A percentile compares a stretch with the other conserved stretches of the same genome.
phyloP scores from a whole-genome alignment of 1,139 yeast genomes.

The Pneumocystis canis region DNA sequence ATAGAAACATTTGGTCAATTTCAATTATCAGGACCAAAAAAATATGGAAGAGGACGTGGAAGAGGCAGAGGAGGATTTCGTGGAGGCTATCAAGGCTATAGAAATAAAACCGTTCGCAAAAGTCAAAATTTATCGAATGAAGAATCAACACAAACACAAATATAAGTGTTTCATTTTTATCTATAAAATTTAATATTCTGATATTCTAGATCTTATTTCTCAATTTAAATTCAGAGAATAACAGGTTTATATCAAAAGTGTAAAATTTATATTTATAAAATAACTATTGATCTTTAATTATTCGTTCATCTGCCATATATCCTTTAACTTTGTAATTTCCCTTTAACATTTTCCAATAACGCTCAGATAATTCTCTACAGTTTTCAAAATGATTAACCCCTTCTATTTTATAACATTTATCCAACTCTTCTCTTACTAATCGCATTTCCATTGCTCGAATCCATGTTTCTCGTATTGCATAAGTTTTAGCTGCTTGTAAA shows the following conservation, averaged over 20 bases:
- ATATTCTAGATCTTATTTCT: not conserved
- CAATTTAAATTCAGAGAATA: not conserved
- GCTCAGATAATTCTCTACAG: constrained; percentile 16
- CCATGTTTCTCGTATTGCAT: constrained; percentile 10
- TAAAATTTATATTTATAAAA: not conserved
- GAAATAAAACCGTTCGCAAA: not conserved
- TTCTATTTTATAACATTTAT: constrained; percentile 16
- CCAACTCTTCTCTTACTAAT: constrained; percentile 16
- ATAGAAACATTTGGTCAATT: constrained; percentile 54
- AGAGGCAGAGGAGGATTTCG: constrained; percentile 25
- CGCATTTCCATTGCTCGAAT: constrained; percentile 15
- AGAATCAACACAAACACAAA: not conserved
- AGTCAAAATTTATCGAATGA: not conserved
- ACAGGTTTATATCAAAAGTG: not conserved
- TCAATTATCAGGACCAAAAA: constrained; percentile 21
- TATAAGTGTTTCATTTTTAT: not conserved
- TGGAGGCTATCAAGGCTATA: constrained; percentile 17
- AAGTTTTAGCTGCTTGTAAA: constrained; percentile 3
- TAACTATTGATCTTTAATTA: not conserved
- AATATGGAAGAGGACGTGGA: constrained; percentile 25
- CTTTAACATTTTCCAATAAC: not conserved
- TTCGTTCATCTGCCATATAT: not conserved
- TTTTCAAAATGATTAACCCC: constrained; percentile 19
- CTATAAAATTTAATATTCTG: not conserved
- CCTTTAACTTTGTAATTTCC: not conserved